A percentile compares a stretch with the other conserved stretches of the same genome.
phyloP scores from a whole-genome alignment of 108 stramenopile species.

The Asterionellopsis glacialis region DNA sequence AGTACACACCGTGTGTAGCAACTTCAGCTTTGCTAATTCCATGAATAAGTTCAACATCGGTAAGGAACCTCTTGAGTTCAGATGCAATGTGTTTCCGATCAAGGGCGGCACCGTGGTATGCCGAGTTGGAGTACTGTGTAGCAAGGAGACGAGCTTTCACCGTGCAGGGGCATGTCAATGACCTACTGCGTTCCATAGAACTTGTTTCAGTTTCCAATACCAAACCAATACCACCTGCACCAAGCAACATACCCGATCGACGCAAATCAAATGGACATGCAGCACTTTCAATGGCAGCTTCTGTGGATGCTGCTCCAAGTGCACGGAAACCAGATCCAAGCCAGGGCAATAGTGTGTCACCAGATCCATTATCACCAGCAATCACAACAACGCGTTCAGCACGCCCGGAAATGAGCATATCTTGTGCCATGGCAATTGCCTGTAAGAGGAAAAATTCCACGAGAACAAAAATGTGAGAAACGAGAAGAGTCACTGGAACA shows the following conservation, averaged over 20 bases:
- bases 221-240: constrained; percentile 92
- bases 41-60: constrained; percentile 80
- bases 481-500: neutral
- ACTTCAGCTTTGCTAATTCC: constrained; percentile 89
- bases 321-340: constrained; percentile 92
- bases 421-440: constrained; percentile 94
- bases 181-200: constrained; percentile 52
- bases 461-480: neutral
- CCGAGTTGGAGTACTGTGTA: constrained; percentile 93
- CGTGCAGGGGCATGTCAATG: constrained; percentile 34
- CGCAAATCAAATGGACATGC: constrained; percentile 91
- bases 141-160: constrained; percentile 83
- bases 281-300: constrained; percentile 69
- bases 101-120: constrained; percentile 94
- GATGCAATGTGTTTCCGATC: constrained; percentile 90
- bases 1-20: constrained; percentile 91
- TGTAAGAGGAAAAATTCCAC: neutral
- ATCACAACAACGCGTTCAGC: constrained; percentile 93
- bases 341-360: constrained; percentile 91
- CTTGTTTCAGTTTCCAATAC: constrained; percentile 87
- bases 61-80: constrained; percentile 87
- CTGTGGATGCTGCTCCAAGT: constrained; percentile 89
- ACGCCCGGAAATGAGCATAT: constrained; percentile 90
- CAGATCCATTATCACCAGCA: constrained; percentile 92
- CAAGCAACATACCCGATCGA: constrained; percentile 91